These are phyloP conservation scores for Mercurialis annua DNA, from an alignment of 345 rosid species.

Conservation along the genomic window DNA sequence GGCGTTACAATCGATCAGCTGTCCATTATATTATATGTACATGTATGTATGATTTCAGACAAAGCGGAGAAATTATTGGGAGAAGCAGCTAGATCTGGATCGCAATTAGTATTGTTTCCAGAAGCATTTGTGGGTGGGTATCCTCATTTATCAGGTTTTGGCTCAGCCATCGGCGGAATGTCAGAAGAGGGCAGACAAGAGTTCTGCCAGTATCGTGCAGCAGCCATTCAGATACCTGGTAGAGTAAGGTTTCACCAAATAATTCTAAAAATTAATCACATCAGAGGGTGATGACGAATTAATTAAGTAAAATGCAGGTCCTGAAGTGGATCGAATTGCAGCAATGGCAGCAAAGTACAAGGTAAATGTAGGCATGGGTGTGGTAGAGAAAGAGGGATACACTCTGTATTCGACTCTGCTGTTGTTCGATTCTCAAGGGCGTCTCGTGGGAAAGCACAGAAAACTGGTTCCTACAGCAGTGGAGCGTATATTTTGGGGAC, in stretches of 20 bases:
- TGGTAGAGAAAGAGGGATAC: constrained; percentile 89
- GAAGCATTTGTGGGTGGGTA: too few relatives aligned
- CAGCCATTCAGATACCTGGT: constrained; percentile 92
- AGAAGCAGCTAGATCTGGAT: too few relatives aligned
- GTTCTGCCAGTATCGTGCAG: constrained; percentile 74
- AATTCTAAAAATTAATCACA: too few relatives aligned
- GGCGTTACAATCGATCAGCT: too few relatives aligned
- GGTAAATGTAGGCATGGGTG: constrained; percentile 86
- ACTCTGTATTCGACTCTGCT: constrained; percentile 75
- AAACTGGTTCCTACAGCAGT: constrained; percentile 87
- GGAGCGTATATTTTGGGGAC: constrained; percentile 93
- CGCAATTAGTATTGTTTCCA: too few relatives aligned
- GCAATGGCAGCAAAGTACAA: constrained; percentile 83
- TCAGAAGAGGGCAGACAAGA: constrained; percentile 78
- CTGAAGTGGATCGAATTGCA: constrained; percentile 75
- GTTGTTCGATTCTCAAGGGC: constrained; percentile 80
- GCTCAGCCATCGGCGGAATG: constrained; percentile 64
- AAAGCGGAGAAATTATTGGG: too few relatives aligned
- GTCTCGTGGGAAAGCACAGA: constrained; percentile 80
- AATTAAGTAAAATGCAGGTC: too few relatives aligned
- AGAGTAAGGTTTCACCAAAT: too few relatives aligned
- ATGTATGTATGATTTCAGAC: too few relatives aligned
- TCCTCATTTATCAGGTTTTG: constrained; percentile 34
- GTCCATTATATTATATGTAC: too few relatives aligned
- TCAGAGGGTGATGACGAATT: too few relatives aligned